Percentiles rank a stretch among this genome's conserved stretches.
Conservation (phyloP, 345 rosid species). For the Bretschneidera sinensis region DNA sequence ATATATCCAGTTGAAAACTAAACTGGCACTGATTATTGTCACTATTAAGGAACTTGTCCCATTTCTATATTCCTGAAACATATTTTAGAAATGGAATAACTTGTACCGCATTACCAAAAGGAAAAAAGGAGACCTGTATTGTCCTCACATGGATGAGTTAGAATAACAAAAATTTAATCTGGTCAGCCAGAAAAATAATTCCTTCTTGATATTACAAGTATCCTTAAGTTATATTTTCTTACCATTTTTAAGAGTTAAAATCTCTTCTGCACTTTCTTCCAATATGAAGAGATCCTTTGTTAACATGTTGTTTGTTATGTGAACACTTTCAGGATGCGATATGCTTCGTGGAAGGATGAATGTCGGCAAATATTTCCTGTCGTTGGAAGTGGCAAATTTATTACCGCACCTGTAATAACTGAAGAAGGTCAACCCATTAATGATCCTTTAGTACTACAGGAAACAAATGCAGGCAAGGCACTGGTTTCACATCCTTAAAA, state of each 20-base stretch:
- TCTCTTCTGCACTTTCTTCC: conserved; percentile 5
- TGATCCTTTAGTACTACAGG: conserved; percentile 73
- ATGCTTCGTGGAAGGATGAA: conserved; percentile 76
- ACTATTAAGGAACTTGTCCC: not conserved
- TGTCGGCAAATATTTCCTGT: conserved; percentile 71
- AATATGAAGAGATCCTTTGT: conserved; percentile 5
- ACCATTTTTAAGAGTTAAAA: not conserved
- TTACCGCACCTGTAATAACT: conserved; percentile 89
- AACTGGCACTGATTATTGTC: not conserved
- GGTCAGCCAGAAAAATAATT: not conserved
- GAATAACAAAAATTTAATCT: too few relatives aligned
- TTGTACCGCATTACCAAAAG: not conserved
- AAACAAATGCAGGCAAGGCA: conserved; percentile 50
- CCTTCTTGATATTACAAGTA: not conserved
- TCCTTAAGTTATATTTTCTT: not conserved
- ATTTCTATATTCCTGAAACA: not conserved
- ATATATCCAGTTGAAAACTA: too few relatives aligned
- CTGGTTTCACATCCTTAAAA: conserved; percentile 18
- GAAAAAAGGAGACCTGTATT: too few relatives aligned
- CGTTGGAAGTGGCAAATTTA: conserved; percentile 77
- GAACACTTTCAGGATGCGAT: conserved; percentile 50
- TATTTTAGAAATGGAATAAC: too few relatives aligned
- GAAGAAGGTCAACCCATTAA: conserved; percentile 74
- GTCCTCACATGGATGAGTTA: not conserved
- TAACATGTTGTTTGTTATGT: conserved; percentile 9